phyloP scores from a whole-genome alignment of 345 rosid species.

The Arabidopsis arenosa region DNA sequence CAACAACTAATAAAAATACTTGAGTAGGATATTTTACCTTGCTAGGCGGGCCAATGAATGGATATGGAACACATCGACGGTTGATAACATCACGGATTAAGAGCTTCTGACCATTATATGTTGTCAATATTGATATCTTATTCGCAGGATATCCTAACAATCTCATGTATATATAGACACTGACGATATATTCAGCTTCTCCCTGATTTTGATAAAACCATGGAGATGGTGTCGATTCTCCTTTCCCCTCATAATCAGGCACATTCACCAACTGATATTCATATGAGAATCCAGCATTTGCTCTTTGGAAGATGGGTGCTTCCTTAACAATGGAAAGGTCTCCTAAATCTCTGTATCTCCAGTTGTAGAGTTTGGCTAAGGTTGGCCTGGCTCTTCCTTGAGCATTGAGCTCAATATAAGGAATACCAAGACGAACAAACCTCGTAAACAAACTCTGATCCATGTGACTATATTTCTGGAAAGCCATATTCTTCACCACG shows the following conservation, averaged over 20 bases:
- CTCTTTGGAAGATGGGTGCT: constrained; percentile 66
- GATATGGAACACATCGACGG: constrained; percentile 82
- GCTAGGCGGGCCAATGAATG: constrained; percentile 93
- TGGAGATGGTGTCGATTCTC: constrained; percentile 95
- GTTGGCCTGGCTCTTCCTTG: constrained; percentile 99
- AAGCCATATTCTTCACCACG: constrained; percentile 99
- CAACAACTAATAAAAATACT: constrained; percentile 6
- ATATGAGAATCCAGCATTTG: constrained; percentile 92
- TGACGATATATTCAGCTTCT: constrained; percentile 95
- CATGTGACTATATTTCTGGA: constrained; percentile 99
- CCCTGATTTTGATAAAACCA: constrained; percentile 99
- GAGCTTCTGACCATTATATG: constrained; percentile 98
- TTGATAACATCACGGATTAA: constrained; percentile 97
- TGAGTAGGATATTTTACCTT: constrained; percentile 59
- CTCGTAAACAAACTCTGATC: constrained; percentile 99
- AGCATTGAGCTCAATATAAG: constrained; percentile 98
- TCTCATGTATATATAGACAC: constrained; percentile 97
- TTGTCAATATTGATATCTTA: constrained; percentile 95
- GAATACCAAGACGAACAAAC: constrained; percentile 97
- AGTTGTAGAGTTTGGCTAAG: constrained; percentile 90
- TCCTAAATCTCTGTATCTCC: constrained; percentile 98
- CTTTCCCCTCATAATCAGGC: constrained; percentile 88
- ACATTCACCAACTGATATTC: constrained; percentile 94
- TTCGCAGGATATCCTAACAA: constrained; percentile 92
- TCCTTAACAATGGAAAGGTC: constrained; percentile 89